Conservation (phyloP, 75 land plant species). For the Ceratopteris richardii region DNA sequence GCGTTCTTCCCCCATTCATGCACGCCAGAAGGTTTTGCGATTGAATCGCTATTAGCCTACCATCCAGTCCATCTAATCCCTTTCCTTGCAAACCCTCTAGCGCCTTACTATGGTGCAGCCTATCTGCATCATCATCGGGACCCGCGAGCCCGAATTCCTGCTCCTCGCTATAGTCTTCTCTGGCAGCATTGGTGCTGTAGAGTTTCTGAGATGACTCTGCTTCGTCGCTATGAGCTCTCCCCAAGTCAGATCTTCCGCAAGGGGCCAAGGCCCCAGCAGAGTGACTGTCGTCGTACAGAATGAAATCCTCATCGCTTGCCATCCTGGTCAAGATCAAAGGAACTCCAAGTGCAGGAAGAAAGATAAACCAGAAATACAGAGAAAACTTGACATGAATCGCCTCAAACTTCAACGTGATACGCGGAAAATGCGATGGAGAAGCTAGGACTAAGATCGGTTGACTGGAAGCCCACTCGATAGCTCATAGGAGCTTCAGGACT, state of each 20-base stretch:
- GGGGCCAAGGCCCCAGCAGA: not conserved
- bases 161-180: slow-evolving; percentile 2
- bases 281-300: not conserved
- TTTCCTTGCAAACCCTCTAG: not conserved
- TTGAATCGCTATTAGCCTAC: not conserved
- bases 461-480: too few relatives aligned
- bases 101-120: not conserved
- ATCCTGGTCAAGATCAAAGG: not conserved
- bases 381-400: too few relatives aligned
- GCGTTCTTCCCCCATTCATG: slow-evolving; percentile 1
- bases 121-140: too few relatives aligned
- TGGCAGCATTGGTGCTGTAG: not conserved
- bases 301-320: slow-evolving; percentile 2
- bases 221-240: not conserved
- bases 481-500: too few relatives aligned
- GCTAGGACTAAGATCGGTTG: too few relatives aligned
- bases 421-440: too few relatives aligned
- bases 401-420: too few relatives aligned
- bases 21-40: not conserved
- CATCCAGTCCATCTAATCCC: not conserved
- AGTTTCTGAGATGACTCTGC: slow-evolving; percentile 1
- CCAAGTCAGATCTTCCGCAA: not conserved
- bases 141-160: not conserved
- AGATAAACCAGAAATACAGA: too few relatives aligned
- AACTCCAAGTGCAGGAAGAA: too few relatives aligned